Evolutionary conservation across 2,329 filamentous ascomycete species (phyloP).

Genomic region (Aspergillus viridinutans): DNA sequence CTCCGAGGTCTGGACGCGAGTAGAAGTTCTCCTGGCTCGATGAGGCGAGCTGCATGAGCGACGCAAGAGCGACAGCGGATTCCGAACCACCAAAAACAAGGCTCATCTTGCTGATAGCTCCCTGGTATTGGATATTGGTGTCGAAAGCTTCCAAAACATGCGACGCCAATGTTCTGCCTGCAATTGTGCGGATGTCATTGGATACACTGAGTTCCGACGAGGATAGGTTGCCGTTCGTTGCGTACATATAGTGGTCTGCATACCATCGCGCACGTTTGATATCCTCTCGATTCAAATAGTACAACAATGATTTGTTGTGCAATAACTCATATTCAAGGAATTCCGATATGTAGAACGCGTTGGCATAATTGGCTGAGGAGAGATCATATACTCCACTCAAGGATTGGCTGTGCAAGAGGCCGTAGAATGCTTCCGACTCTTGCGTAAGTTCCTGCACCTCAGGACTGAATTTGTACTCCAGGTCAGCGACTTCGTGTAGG

Average conservation of each 20-base stretch:
- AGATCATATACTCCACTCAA: constrained; percentile 41
- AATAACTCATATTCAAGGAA: constrained; percentile 52
- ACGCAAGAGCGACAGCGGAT: constrained; percentile 50
- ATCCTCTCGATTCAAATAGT: constrained; percentile 27
- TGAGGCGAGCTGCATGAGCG: constrained; percentile 40
- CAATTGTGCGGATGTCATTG: constrained; percentile 36
- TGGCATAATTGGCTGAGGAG: constrained; percentile 44
- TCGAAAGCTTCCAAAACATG: constrained; percentile 37
- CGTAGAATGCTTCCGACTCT: constrained; percentile 44
- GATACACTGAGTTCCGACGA: constrained; percentile 18
- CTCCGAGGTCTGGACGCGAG: constrained; percentile 46
- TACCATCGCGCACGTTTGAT: constrained; percentile 39
- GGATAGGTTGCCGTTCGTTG: constrained; percentile 44
- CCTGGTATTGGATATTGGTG: constrained; percentile 35
- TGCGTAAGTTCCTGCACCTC: constrained; percentile 39
- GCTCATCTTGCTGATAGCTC: constrained; percentile 41
- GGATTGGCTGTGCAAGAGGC: constrained; percentile 39
- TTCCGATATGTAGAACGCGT: constrained; percentile 54
- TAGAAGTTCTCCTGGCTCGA: constrained; percentile 42
- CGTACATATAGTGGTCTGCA: constrained; percentile 49
- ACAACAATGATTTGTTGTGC: constrained; percentile 47
- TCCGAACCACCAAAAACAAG: constrained; percentile 49
- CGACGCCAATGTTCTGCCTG: constrained; percentile 41
- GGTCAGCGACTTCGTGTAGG: constrained; percentile 31
- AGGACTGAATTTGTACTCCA: constrained; percentile 40